A percentile compares a stretch with the other conserved stretches of the same genome.
These are phyloP conservation scores for Adenanthera pavonina DNA, from an alignment of 306 rosid genomes.

Conservation along the genomic window DNA sequence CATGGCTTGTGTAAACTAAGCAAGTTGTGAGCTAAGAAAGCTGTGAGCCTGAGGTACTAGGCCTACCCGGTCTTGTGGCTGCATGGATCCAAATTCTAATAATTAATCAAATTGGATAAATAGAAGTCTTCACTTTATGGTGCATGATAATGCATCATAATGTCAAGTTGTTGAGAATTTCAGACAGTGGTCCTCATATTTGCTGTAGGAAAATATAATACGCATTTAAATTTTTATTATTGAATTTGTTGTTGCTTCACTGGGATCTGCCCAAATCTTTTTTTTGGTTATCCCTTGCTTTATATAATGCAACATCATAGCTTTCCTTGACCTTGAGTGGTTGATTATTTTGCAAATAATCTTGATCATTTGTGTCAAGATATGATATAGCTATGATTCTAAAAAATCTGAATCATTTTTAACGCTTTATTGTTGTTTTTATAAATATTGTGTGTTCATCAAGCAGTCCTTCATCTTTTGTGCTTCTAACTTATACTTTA, in stretches of 20 bases:
- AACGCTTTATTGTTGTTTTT: slow-evolving; percentile 4
- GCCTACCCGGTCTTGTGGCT: not conserved
- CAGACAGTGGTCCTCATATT: not conserved
- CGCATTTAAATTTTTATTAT: slow-evolving; percentile 9
- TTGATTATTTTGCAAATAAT: not conserved
- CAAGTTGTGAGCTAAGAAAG: slow-evolving; percentile 5
- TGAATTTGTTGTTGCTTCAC: slow-evolving; percentile 10
- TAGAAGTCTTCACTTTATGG: not conserved
- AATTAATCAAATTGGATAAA: not conserved
- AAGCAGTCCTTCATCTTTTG: slow-evolving; percentile 42
- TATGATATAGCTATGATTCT: not conserved
- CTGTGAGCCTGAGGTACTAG: not conserved
- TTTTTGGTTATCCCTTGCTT: slow-evolving; percentile 18
- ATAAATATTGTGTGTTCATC: slow-evolving; percentile 26
- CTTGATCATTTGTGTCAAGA: not conserved
- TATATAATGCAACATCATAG: slow-evolving; percentile 10
- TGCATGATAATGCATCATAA: not conserved
- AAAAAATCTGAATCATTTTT: not conserved
- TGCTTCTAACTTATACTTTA: slow-evolving; percentile 59
- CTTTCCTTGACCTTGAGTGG: slow-evolving; percentile 12
- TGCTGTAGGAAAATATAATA: slow-evolving; percentile 16
- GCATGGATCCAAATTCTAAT: not conserved
- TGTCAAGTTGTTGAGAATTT: not conserved
- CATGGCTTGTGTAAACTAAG: not conserved
- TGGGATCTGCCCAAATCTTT: slow-evolving; percentile 14